These are phyloP conservation scores for Neonectria sp. DNA, from an alignment of 2,329 filamentous ascomycete species.

Conservation along the genomic window DNA sequence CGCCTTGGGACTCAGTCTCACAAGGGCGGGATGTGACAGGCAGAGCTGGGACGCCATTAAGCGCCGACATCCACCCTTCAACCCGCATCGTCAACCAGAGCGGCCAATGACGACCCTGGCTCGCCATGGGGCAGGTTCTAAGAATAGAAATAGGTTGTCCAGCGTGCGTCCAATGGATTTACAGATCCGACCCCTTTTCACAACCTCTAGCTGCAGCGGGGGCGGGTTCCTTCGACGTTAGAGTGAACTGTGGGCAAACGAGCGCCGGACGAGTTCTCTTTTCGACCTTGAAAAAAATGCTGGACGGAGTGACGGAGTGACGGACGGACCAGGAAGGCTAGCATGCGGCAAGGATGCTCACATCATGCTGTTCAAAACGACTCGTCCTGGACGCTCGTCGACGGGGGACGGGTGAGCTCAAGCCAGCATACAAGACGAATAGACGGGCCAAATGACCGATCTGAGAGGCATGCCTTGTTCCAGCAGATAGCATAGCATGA, in stretches of 20 bases:
- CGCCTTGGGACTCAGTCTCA: constrained; percentile 16
- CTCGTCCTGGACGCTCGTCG: constrained; percentile 9
- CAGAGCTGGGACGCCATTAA: constrained; percentile 42
- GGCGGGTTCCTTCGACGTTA: constrained; percentile 12
- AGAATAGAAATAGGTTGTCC: constrained; percentile 44
- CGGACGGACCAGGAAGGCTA: constrained; percentile 24
- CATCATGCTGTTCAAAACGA: constrained; percentile 21
- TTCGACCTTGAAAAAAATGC: constrained; percentile 6
- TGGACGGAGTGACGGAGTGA: neutral
- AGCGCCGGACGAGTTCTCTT: constrained; percentile 14
- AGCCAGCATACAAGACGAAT: neutral
- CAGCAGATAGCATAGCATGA: neutral
- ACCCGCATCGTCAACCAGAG: constrained; percentile 39
- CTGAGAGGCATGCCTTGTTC: neutral
- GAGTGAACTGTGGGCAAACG: constrained; percentile 16
- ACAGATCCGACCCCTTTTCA: constrained; percentile 31
- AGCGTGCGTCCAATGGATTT: constrained; percentile 31
- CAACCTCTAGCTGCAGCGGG: constrained; percentile 38
- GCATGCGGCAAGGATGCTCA: constrained; percentile 21
- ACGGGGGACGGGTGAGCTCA: neutral
- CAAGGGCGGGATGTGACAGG: constrained; percentile 23
- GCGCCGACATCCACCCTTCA: constrained; percentile 44
- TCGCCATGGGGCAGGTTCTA: constrained; percentile 37
- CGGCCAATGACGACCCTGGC: constrained; percentile 35
- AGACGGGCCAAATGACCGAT: constrained; percentile 4